These are phyloP conservation scores for Debaryomyces singareniensis DNA, from an alignment of 1,139 yeast species.

Conservation along the genomic window DNA sequence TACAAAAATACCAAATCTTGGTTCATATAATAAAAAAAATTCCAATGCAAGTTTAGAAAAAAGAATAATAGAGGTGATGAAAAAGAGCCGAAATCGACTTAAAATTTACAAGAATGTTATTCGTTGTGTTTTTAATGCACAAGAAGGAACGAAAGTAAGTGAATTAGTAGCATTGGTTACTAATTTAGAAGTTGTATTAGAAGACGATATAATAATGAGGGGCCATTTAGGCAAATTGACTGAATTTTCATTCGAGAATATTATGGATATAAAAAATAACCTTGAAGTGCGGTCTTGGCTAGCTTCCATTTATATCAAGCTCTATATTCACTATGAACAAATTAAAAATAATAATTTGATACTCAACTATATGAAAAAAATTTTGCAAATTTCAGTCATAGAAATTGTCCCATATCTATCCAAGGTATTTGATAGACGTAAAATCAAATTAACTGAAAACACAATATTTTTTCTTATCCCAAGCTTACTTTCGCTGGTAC, in stretches of 20 bases:
- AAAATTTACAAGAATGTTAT: background rate
- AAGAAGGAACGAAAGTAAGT: background rate
- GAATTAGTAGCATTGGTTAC: background rate
- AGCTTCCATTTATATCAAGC: background rate
- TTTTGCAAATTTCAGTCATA: background rate
- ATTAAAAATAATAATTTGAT: background rate
- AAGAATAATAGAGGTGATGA: background rate
- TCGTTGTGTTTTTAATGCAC: background rate
- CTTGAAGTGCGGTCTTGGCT: background rate
- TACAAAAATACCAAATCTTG: slow-evolving; percentile 4
- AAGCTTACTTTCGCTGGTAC: background rate
- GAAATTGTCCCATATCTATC: background rate
- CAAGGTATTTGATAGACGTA: background rate
- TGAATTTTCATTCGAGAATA: background rate
- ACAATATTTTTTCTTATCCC: slow-evolving; percentile 1
- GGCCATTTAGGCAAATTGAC: background rate
- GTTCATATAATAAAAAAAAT: slow-evolving; percentile 1
- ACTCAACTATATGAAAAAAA: slow-evolving; percentile 1
- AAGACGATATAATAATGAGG: background rate
- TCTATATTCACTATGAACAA: slow-evolving; percentile 1
- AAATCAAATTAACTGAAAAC: background rate
- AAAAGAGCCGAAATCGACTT: background rate
- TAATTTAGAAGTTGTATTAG: background rate
- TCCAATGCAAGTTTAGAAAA: background rate
- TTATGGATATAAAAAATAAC: background rate